Conservation (phyloP, 2,329 filamentous ascomycete genomes). For the Penicillium sp. region DNA sequence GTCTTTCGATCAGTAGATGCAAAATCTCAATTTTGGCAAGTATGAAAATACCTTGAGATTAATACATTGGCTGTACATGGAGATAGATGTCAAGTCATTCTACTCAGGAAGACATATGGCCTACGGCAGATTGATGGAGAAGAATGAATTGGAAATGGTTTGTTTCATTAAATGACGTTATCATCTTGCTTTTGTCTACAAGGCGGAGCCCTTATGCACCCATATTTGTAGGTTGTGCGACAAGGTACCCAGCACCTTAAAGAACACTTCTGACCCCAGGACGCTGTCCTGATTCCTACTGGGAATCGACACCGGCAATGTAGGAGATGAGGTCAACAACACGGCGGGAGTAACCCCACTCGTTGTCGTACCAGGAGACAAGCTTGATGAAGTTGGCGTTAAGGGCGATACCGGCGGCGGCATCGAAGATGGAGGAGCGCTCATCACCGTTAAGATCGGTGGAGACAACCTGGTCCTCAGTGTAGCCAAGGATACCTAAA, state of each 20-base stretch:
- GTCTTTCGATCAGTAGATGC: background rate
- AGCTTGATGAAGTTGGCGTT: slow-evolving; percentile 99
- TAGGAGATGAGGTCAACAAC: slow-evolving; percentile 75
- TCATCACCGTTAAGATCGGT: slow-evolving; percentile 89
- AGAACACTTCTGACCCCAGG: slow-evolving; percentile 37
- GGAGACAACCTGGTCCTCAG: slow-evolving; percentile 95
- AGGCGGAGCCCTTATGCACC: slow-evolving; percentile 3
- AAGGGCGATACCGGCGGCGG: slow-evolving; percentile 97
- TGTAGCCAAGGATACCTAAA: slow-evolving; percentile 77
- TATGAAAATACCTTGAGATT: background rate
- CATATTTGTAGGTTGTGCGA: slow-evolving; percentile 2
- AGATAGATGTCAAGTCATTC: background rate
- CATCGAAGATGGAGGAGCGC: slow-evolving; percentile 97
- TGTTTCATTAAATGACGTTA: slow-evolving; percentile 32
- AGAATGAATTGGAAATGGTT: slow-evolving; percentile 23
- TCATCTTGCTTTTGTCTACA: slow-evolving; percentile 21
- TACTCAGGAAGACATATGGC: background rate
- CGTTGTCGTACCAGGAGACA: slow-evolving; percentile 98
- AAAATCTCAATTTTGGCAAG: background rate
- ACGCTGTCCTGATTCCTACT: slow-evolving; percentile 41
- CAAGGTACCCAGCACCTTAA: slow-evolving; percentile 24
- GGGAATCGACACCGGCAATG: slow-evolving; percentile 72
- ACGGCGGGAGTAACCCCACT: slow-evolving; percentile 99
- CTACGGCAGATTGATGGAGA: background rate
- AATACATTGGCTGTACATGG: background rate